Evolutionary conservation across 2,329 filamentous ascomycete genomes (phyloP).

Genomic region (Volutella citrinella): DNA sequence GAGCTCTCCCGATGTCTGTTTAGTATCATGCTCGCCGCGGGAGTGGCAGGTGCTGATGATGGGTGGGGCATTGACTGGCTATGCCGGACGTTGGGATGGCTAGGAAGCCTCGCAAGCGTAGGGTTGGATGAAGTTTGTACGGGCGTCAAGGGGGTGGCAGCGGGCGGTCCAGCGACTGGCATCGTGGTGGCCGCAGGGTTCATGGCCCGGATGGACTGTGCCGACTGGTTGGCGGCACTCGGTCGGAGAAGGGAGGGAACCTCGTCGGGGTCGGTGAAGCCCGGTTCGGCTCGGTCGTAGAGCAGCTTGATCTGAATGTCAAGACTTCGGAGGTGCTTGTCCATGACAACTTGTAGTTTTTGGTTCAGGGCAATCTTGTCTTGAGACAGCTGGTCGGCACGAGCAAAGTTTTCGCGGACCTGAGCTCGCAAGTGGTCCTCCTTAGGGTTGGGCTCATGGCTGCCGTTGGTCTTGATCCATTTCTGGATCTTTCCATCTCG

Average conservation of each 20-base stretch:
- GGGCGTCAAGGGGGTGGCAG: slow-evolving; percentile 24
- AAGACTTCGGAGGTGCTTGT: slow-evolving; percentile 61
- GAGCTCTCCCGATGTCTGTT: slow-evolving; percentile 58
- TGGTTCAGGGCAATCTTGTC: slow-evolving; percentile 71
- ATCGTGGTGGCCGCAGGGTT: slow-evolving; percentile 40
- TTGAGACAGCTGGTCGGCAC: slow-evolving; percentile 66
- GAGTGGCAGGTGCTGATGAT: slow-evolving; percentile 57
- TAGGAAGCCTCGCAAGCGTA: slow-evolving; percentile 40
- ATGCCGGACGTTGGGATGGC: slow-evolving; percentile 45
- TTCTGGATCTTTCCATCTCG: slow-evolving; percentile 75
- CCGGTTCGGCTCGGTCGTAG: slow-evolving; percentile 59
- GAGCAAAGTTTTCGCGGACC: slow-evolving; percentile 65
- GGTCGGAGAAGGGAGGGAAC: slow-evolving; percentile 61
- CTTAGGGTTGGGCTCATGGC: slow-evolving; percentile 70
- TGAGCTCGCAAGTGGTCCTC: slow-evolving; percentile 66
- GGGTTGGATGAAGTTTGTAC: slow-evolving; percentile 37
- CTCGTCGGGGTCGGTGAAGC: slow-evolving; percentile 60
- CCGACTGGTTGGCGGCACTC: slow-evolving; percentile 50
- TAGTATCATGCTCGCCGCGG: slow-evolving; percentile 58
- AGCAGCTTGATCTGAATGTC: slow-evolving; percentile 62
- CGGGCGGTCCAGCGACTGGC: slow-evolving; percentile 22
- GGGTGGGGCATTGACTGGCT: slow-evolving; percentile 50
- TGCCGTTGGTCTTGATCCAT: slow-evolving; percentile 75
- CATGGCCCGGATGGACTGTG: slow-evolving; percentile 38
- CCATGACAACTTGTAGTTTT: slow-evolving; percentile 58